A percentile compares a stretch with the other conserved stretches of the same genome.
Conservation (phyloP, 2,329 filamentous ascomycete species). For the Colletotrichum coccodes region DNA sequence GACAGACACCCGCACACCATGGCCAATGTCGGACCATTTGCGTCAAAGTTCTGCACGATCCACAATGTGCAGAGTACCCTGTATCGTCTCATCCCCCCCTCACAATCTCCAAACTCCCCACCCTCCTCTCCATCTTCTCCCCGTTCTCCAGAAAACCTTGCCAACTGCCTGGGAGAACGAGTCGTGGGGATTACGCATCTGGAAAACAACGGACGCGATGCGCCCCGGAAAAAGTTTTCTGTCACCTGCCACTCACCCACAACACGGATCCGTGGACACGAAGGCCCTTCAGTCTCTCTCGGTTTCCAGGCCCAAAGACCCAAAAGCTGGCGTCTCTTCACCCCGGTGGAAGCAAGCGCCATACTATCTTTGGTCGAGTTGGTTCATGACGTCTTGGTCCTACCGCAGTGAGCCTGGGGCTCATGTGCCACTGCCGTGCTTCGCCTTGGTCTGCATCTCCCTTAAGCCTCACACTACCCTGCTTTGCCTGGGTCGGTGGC, state of each 20-base stretch:
- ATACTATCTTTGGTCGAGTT: background rate
- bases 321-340: background rate
- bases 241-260: background rate
- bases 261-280: background rate
- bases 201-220: background rate
- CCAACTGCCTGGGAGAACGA: conserved; percentile 4
- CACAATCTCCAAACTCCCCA: background rate
- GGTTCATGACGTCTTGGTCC: background rate
- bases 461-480: background rate
- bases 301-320: too few relatives aligned
- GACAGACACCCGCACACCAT: too few relatives aligned
- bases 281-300: too few relatives aligned
- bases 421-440: conserved; percentile 6
- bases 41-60: background rate
- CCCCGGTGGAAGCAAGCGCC: background rate
- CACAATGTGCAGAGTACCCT: background rate
- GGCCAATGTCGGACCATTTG: background rate
- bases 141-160: conserved; percentile 30
- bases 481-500: background rate
- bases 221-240: background rate
- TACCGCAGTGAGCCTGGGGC: background rate
- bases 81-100: background rate
- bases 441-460: background rate
- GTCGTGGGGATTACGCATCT: conserved; percentile 5
- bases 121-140: conserved; percentile 17